Evolutionary conservation across 2,329 filamentous ascomycete species (phyloP), one percentile per base, ranked within the genome.

Genomic region (Fusarium dlaminii): DNA sequence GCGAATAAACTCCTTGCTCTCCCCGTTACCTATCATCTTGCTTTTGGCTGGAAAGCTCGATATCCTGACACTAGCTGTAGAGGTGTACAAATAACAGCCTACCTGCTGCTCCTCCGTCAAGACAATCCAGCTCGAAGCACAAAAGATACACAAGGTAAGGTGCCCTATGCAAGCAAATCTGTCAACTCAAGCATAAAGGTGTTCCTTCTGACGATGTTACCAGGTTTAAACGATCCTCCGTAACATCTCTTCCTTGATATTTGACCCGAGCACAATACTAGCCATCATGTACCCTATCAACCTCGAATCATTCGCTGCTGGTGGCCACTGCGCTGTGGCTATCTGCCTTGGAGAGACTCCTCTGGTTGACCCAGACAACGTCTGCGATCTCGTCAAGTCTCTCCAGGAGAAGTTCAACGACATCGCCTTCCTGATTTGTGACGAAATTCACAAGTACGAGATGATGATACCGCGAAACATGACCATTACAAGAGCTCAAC

Each of bases 371-470:
- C n/a, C 40, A 8, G 24, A 18, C 6, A 63, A 63, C 2, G 11
- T 63, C 39, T 45, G 10, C 10, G 40, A 63, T n/a, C 59, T 63
- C 10, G 12, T 45, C 17, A 37, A 18, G 3, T 10, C 20, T 18
- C 39, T 63, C 1, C 39, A 46, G 13, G 5, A 45, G 20, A 58
- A 14, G 17, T 63, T 58, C 13, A 45, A 14, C 24, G 27, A 46
- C 5, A 39, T 63, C 4, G 32, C 24, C 32, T 63, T 63, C 51
- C 51, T 63, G 1, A 39, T 58, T 8, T 63, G 51, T 12, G 51
- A 63, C 14, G 51, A 63, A 3, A 63, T 63, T 4, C 59, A 63
- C 39, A 63, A 63, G 11, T 63, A 63, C 24, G 59, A 63, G 22
- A 32, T 58, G 51, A 63, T 63, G 59, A 63, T 63, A 36, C 59